Conservation (phyloP, 148 eudicot genomes). For the Rhododendron ferrugineum region DNA sequence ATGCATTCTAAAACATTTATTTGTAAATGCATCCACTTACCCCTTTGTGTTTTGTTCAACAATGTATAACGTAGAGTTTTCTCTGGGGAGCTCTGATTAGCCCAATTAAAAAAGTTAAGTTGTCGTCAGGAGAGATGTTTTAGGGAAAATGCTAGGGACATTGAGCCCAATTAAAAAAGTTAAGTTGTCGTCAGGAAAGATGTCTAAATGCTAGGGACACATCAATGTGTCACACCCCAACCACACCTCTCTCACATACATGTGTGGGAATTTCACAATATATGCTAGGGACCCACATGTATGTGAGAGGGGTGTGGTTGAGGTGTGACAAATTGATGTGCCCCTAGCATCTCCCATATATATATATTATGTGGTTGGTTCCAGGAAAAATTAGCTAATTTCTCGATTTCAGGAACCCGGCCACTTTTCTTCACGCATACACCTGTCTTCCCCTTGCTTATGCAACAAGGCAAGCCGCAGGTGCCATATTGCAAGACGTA, state of each 20-base stretch:
- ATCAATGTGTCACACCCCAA: too few relatives aligned
- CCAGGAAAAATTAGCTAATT: background rate
- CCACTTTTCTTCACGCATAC: slow-evolving; percentile 96
- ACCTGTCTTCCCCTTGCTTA: slow-evolving; percentile 95
- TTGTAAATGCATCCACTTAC: background rate
- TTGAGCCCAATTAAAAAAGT: background rate
- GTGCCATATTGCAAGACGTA: slow-evolving; percentile 88
- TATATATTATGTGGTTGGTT: background rate
- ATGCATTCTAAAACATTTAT: background rate
- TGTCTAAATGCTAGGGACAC: background rate
- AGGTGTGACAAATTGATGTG: too few relatives aligned
- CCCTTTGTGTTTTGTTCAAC: background rate
- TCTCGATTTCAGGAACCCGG: slow-evolving; percentile 70
- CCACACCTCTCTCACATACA: too few relatives aligned
- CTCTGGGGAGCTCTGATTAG: background rate
- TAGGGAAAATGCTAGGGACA: too few relatives aligned
- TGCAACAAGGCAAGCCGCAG: slow-evolving; percentile 92
- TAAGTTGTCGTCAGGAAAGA: background rate
- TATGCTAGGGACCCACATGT: too few relatives aligned
- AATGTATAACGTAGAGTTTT: background rate
- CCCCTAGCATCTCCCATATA: too few relatives aligned
- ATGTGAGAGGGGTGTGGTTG: too few relatives aligned
- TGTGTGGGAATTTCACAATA: too few relatives aligned
- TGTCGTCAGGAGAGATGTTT: background rate
- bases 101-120: background rate